Evolutionary conservation across 495 filamentous ascomycete genomes (phyloP).

Genomic region (Elaphomyces granulatus): DNA sequence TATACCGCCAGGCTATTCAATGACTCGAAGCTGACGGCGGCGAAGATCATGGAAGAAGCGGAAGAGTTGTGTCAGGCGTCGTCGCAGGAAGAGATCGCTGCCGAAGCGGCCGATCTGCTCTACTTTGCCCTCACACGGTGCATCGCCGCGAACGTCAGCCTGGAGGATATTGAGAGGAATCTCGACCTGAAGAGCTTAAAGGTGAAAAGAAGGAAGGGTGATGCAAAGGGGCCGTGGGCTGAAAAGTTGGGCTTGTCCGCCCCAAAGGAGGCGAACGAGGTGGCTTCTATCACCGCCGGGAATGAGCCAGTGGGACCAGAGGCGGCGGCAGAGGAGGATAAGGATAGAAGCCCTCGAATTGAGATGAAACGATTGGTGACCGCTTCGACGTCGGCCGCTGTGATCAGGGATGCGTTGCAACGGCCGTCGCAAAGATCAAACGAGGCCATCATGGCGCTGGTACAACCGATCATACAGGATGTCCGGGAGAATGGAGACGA

Average conservation of each 20-base stretch:
- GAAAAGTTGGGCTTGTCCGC: constrained; percentile 60
- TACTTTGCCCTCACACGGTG: constrained; percentile 93
- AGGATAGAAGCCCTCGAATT: constrained; percentile 51
- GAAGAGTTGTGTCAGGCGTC: constrained; percentile 81
- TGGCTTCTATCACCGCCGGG: constrained; percentile 28
- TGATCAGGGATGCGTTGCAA: constrained; percentile 56
- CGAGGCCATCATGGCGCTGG: constrained; percentile 77
- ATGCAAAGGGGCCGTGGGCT: constrained; percentile 84
- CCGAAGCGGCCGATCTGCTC: constrained; percentile 86
- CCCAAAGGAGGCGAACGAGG: constrained; percentile 19
- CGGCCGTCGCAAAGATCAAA: constrained; percentile 87
- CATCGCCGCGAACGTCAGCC: constrained; percentile 61
- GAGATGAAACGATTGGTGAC: constrained; percentile 69
- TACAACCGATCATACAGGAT: constrained; percentile 79
- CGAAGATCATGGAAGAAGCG: constrained; percentile 98
- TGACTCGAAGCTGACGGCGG: constrained; percentile 73
- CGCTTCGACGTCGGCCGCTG: constrained; percentile 39
- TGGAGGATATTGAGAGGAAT: constrained; percentile 80
- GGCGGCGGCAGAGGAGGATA: constrained; percentile 10
- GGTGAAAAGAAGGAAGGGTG: constrained; percentile 77
- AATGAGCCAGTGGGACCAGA: constrained; percentile 26
- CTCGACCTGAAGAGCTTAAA: constrained; percentile 91
- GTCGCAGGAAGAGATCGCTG: constrained; percentile 69
- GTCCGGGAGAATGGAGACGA: constrained; percentile 70
- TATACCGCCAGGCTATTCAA: constrained; percentile 89